phyloP scores from a whole-genome alignment of 2,329 filamentous ascomycete genomes.

The Calonectria henricotiae region DNA sequence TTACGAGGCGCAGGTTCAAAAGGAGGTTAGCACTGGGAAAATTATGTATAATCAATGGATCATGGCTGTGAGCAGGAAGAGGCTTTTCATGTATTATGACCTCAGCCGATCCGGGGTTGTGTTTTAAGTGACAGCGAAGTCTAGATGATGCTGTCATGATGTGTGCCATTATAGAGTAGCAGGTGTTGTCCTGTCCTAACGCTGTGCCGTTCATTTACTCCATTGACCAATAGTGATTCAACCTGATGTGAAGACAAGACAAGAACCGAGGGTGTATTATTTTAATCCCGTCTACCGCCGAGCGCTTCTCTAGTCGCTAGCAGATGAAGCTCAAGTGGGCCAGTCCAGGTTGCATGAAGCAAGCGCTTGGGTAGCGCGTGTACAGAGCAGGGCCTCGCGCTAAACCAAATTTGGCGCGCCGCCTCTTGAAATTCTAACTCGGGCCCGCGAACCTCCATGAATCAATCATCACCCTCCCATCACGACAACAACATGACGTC shows the following conservation, averaged over 20 bases:
- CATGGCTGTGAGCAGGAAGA: constrained; percentile 41
- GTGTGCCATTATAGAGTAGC: constrained; percentile 43
- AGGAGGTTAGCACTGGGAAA: constrained; percentile 51
- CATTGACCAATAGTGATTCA: not conserved
- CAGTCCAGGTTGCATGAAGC: constrained; percentile 19
- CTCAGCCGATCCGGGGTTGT: constrained; percentile 37
- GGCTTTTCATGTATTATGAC: constrained; percentile 36
- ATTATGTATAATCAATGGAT: constrained; percentile 54
- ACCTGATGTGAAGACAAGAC: not conserved
- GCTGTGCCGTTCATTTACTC: constrained; percentile 7
- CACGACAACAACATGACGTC: constrained; percentile 71
- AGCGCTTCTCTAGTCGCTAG: not conserved
- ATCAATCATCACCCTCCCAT: constrained; percentile 47
- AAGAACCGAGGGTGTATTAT: not conserved
- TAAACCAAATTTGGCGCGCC: constrained; percentile 54
- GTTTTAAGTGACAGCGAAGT: constrained; percentile 37
- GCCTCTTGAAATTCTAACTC: constrained; percentile 57
- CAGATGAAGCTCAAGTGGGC: not conserved
- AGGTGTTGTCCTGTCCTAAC: constrained; percentile 34
- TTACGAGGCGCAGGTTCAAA: constrained; percentile 56
- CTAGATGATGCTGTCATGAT: constrained; percentile 49
- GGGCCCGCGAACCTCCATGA: constrained; percentile 44
- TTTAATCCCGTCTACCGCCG: not conserved
- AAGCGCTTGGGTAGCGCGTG: constrained; percentile 30
- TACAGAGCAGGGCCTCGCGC: constrained; percentile 38